These are phyloP conservation scores for Penicillium sp. DNA, from an alignment of 2,329 filamentous ascomycete species.

Conservation along the genomic window DNA sequence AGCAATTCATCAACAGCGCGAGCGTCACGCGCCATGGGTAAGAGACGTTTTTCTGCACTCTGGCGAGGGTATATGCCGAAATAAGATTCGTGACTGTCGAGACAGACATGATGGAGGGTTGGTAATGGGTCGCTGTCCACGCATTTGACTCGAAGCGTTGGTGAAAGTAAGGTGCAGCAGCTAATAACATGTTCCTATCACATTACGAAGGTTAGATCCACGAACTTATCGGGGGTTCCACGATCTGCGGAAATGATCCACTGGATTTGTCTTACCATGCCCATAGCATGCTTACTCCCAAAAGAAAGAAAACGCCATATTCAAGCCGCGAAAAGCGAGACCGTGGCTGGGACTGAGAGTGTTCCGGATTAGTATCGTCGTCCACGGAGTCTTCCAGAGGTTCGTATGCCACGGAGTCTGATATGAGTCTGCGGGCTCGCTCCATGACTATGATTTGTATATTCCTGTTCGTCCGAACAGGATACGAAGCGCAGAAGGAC, in stretches of 20 bases:
- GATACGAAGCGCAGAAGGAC: not conserved
- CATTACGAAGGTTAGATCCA: not conserved
- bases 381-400: conserved; percentile 29
- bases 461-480: not conserved
- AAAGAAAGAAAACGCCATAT: conserved; percentile 79
- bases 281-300: conserved; percentile 95
- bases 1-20: conserved; percentile 74
- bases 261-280: conserved; percentile 67
- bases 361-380: conserved; percentile 32
- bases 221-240: not conserved
- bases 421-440: conserved; percentile 26
- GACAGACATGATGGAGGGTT: conserved; percentile 83
- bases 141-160: conserved; percentile 70
- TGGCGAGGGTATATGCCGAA: conserved; percentile 73
- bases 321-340: conserved; percentile 75
- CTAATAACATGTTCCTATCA: conserved; percentile 90
- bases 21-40: conserved; percentile 84
- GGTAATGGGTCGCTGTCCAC: conserved; percentile 78
- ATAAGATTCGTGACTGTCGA: conserved; percentile 80
- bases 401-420: conserved; percentile 33
- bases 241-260: not conserved
- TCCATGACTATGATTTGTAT: not conserved
- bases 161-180: conserved; percentile 90
- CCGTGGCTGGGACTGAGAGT: conserved; percentile 8
- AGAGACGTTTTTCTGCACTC: conserved; percentile 76